A percentile compares a stretch with the other conserved stretches of the same genome.
phyloP scores from a whole-genome alignment of 768 basidiomycete species.

The Rhizopogon sp. region DNA sequence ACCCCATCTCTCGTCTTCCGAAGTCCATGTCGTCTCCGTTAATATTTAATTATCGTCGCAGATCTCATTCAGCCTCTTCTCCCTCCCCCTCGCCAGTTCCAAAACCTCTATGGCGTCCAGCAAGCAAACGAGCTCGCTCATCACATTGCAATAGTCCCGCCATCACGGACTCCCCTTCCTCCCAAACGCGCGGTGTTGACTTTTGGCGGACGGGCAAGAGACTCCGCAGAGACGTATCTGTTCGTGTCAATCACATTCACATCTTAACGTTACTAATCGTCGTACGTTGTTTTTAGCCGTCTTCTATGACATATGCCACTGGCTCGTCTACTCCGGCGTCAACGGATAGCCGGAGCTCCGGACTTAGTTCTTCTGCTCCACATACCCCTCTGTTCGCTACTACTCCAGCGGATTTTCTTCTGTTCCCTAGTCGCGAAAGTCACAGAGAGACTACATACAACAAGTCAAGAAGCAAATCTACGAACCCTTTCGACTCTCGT shows the following conservation, averaged over 20 bases:
- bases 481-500: constrained; percentile 9
- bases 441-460: constrained; percentile 3
- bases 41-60: constrained; percentile 36
- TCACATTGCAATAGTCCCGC: constrained; percentile 30
- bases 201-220: constrained; percentile 51
- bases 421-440: constrained; percentile 29
- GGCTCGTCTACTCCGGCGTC: constrained; percentile 26
- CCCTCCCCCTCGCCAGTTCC: constrained; percentile 30
- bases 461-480: constrained; percentile 17
- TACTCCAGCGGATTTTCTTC: constrained; percentile 45
- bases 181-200: constrained; percentile 50
- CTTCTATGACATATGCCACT: constrained; percentile 10
- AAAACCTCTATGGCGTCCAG: constrained; percentile 33
- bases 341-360: constrained; percentile 22
- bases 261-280: constrained; percentile 6
- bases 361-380: constrained; percentile 21
- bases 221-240: constrained; percentile 43
- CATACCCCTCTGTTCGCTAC: constrained; percentile 37
- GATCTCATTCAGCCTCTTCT: constrained; percentile 49
- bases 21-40: constrained; percentile 31
- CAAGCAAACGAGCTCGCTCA: constrained; percentile 48
- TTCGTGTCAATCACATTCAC: constrained; percentile 23
- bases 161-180: constrained; percentile 27
- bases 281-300: constrained; percentile 10
- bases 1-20: constrained; percentile 1